Evolutionary conservation across 1,284 basidiomycete species (phyloP).

Genomic region (Dichomitus squalens): DNA sequence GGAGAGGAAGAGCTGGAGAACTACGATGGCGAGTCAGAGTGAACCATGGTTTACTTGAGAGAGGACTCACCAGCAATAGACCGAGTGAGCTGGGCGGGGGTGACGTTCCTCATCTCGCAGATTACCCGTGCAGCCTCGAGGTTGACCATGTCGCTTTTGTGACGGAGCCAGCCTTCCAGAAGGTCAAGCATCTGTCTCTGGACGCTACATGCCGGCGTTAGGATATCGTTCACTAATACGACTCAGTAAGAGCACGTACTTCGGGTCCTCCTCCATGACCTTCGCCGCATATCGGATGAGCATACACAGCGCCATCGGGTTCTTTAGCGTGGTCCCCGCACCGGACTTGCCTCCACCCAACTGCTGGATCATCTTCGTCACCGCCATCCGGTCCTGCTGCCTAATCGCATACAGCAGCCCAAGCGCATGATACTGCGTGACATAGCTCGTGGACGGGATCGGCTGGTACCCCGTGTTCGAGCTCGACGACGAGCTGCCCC

Average conservation of each 20-base stretch:
- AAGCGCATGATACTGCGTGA: conserved; percentile 97
- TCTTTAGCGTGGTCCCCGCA: conserved; percentile 83
- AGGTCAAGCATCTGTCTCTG: conserved; percentile 94
- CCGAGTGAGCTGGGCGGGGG: conserved; percentile 78
- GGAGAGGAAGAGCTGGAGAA: conserved; percentile 91
- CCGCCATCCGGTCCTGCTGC: conserved; percentile 97
- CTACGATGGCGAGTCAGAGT: conserved; percentile 40
- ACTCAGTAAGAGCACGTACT: conserved; percentile 56
- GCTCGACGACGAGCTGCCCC: conserved; percentile 57
- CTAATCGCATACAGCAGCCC: conserved; percentile 94
- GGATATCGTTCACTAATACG: not conserved
- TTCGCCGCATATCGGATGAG: conserved; percentile 97
- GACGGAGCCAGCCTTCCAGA: conserved; percentile 93
- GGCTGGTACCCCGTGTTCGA: conserved; percentile 69
- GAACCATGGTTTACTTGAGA: not conserved
- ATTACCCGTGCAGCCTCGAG: conserved; percentile 97
- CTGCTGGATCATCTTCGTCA: conserved; percentile 99
- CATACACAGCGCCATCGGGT: conserved; percentile 99
- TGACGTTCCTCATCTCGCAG: conserved; percentile 91
- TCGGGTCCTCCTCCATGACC: conserved; percentile 97
- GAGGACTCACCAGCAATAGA: conserved; percentile 77
- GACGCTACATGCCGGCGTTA: conserved; percentile 52
- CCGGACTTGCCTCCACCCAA: conserved; percentile 88
- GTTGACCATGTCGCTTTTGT: conserved; percentile 99
- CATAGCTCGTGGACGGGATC: conserved; percentile 86